Conservation (phyloP, 2,329 filamentous ascomycete species). For the Trichoderma citrinoviride region DNA sequence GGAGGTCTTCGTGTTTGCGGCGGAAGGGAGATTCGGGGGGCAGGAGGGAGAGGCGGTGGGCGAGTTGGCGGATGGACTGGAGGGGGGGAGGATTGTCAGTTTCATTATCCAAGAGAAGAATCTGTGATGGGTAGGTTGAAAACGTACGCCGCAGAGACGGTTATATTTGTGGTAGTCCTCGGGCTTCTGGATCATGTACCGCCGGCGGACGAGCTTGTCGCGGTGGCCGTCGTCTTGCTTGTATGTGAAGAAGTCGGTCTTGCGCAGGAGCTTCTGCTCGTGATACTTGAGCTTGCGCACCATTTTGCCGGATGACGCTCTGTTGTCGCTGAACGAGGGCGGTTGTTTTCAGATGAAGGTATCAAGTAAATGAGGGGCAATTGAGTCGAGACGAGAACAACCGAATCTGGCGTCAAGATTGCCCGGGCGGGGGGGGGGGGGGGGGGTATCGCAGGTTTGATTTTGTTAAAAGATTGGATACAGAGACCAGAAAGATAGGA, state of each 20-base stretch:
- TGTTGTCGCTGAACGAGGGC: neutral
- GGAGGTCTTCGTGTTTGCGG: slow-evolving; percentile 77
- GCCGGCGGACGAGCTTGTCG: slow-evolving; percentile 72
- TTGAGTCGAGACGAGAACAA: too few species aligned
- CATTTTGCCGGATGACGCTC: slow-evolving; percentile 56
- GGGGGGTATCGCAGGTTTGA: neutral
- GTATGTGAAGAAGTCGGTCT: slow-evolving; percentile 92
- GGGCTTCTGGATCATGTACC: slow-evolving; percentile 89
- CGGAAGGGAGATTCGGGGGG: slow-evolving; percentile 76
- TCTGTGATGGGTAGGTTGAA: too few species aligned
- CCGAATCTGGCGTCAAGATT: too few species aligned
- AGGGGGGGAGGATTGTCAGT: neutral
- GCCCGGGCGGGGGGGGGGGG: too few species aligned
- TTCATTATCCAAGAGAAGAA: too few species aligned
- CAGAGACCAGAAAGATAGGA: neutral
- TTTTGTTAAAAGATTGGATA: neutral
- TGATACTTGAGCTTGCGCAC: slow-evolving; percentile 95
- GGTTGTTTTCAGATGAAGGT: too few species aligned
- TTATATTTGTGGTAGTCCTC: slow-evolving; percentile 74
- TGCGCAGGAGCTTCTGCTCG: slow-evolving; percentile 91
- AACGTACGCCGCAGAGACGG: slow-evolving; percentile 61
- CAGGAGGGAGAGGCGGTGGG: slow-evolving; percentile 81
- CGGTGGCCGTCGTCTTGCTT: slow-evolving; percentile 86
- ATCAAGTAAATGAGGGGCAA: too few species aligned
- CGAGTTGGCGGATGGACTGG: slow-evolving; percentile 81